phyloP scores from a whole-genome alignment of 768 basidiomycete genomes.

The Austroboletus eburneus region DNA sequence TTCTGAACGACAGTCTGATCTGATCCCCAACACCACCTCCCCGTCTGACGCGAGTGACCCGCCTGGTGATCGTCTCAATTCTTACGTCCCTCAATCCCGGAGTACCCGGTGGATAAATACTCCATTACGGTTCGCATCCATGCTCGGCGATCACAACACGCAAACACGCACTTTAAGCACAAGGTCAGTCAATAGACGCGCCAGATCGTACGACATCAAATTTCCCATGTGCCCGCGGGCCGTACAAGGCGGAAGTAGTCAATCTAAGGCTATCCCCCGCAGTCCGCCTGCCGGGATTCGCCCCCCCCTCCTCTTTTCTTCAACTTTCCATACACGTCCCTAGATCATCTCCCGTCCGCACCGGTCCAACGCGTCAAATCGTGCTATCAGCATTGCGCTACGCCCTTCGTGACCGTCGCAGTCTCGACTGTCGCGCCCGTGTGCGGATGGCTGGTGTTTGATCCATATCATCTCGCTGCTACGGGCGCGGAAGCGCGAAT shows the following conservation, averaged over 20 bases:
- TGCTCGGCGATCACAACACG: slow-evolving; percentile 21
- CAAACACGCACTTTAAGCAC: neutral
- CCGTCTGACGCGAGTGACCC: slow-evolving; percentile 2
- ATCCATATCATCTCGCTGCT: too few relatives aligned
- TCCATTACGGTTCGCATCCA: neutral
- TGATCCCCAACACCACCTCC: neutral
- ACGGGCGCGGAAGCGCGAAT: too few relatives aligned
- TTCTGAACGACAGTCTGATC: neutral
- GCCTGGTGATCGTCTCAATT: slow-evolving; percentile 1
- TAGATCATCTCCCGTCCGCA: too few relatives aligned
- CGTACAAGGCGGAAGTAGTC: neutral
- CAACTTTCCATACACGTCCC: too few relatives aligned
- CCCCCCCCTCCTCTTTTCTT: neutral
- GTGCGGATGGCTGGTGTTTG: too few relatives aligned
- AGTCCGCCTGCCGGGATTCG: neutral
- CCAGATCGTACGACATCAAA: neutral
- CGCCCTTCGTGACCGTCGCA: too few relatives aligned
- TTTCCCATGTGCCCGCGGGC: neutral
- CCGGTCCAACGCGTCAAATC: too few relatives aligned
- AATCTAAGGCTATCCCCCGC: neutral
- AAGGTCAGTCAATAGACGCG: neutral
- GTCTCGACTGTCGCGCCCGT: too few relatives aligned
- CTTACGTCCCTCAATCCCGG: slow-evolving; percentile 10
- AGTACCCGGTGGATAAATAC: neutral
- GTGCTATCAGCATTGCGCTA: too few relatives aligned